Evolutionary conservation across 129 eudicot species (phyloP).

Genomic region (Sambucus nigra): DNA sequence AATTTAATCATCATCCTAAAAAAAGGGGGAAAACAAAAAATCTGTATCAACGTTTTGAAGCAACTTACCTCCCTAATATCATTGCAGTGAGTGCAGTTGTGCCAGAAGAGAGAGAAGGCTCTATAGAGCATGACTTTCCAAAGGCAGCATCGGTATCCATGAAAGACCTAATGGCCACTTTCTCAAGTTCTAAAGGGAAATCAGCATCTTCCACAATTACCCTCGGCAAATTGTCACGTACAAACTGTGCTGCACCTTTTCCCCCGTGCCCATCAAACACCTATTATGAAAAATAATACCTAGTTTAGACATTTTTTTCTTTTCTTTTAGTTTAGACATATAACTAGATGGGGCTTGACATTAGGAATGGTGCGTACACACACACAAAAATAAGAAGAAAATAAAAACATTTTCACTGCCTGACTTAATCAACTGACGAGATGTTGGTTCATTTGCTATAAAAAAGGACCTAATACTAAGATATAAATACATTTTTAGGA

Average conservation of each 20-base stretch:
- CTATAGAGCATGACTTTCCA: slow-evolving; percentile 64
- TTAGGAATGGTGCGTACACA: too few species aligned
- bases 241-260: slow-evolving; percentile 81
- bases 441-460: too few species aligned
- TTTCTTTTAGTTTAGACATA: too few species aligned
- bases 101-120: slow-evolving; percentile 78
- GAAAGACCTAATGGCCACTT: slow-evolving; percentile 81
- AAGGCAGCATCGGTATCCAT: slow-evolving; percentile 75
- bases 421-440: too few species aligned
- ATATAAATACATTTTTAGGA: too few species aligned
- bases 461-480: too few species aligned
- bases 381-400: too few species aligned
- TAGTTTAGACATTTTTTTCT: neutral
- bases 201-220: slow-evolving; percentile 81
- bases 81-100: slow-evolving; percentile 96
- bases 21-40: too few species aligned
- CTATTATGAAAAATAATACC: slow-evolving; percentile 24
- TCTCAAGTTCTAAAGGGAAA: slow-evolving; percentile 80
- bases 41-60: too few species aligned
- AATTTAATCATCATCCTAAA: too few species aligned
- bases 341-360: too few species aligned
- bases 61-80: slow-evolving; percentile 73
- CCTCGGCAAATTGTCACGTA: slow-evolving; percentile 72
- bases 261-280: slow-evolving; percentile 99
- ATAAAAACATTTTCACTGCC: too few species aligned